Percentiles rank a stretch among this genome's conserved stretches.
Conservation (phyloP, 2,329 filamentous ascomycete genomes). For the Clarireedia homoeocarpa region DNA sequence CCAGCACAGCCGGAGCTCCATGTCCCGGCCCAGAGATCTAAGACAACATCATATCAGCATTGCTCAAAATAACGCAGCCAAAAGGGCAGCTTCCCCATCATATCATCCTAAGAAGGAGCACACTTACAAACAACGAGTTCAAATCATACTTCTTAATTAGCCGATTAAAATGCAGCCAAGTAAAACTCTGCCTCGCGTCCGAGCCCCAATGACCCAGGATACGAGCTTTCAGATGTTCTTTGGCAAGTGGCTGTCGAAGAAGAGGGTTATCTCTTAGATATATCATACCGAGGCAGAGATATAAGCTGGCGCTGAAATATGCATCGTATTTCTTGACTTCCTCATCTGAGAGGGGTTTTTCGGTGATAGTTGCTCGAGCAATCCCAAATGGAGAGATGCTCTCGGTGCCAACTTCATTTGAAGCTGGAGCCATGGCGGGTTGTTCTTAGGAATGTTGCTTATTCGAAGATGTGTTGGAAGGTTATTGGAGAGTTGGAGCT, state of each 20-base stretch:
- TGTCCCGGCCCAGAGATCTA: slow-evolving; percentile 74
- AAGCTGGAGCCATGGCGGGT: slow-evolving; percentile 19
- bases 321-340: slow-evolving; percentile 62
- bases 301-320: slow-evolving; percentile 68
- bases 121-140: slow-evolving; percentile 50
- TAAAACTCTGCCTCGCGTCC: slow-evolving; percentile 73
- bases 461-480: background rate
- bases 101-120: too few species aligned
- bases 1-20: slow-evolving; percentile 67
- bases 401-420: slow-evolving; percentile 34
- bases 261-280: slow-evolving; percentile 69
- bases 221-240: slow-evolving; percentile 63
- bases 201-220: slow-evolving; percentile 74
- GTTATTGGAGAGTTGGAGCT: too few species aligned
- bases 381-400: slow-evolving; percentile 57
- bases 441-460: background rate
- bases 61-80: slow-evolving; percentile 76
- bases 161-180: slow-evolving; percentile 76
- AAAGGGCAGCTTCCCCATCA: slow-evolving; percentile 41
- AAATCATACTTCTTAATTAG: slow-evolving; percentile 75
- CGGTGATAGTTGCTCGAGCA: slow-evolving; percentile 57
- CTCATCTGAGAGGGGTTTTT: slow-evolving; percentile 53
- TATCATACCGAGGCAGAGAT: slow-evolving; percentile 73
- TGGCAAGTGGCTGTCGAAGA: slow-evolving; percentile 58
- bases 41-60: slow-evolving; percentile 70